Evolutionary conservation across 2,329 filamentous ascomycete species (phyloP).

Genomic region (Trichophyton mentagrophytes): DNA sequence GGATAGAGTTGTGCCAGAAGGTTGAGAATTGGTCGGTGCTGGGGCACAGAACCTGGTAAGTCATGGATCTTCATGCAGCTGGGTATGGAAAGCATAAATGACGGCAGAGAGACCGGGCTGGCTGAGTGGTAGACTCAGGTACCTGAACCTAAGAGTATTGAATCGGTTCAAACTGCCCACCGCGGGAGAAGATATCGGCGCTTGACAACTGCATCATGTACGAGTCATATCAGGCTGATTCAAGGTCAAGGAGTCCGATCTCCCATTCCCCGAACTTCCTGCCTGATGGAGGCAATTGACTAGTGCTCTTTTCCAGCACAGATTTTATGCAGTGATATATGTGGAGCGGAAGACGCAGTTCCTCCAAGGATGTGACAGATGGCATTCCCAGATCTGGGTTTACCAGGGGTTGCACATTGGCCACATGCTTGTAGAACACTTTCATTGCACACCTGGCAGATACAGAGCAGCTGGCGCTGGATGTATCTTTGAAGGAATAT

Average conservation of each 20-base stretch:
- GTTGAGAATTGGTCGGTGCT: background rate
- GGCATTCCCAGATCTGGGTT: conserved; percentile 25
- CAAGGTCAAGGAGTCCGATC: conserved; percentile 39
- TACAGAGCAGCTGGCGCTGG: conserved; percentile 3
- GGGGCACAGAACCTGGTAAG: background rate
- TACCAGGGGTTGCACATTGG: conserved; percentile 24
- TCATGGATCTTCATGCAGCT: background rate
- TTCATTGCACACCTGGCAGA: conserved; percentile 42
- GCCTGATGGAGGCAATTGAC: conserved; percentile 38
- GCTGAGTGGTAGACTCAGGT: background rate
- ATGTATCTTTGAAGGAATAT: conserved; percentile 39
- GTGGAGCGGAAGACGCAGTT: conserved; percentile 30
- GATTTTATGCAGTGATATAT: conserved; percentile 28
- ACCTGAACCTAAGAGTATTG: conserved; percentile 25
- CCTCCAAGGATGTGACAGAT: conserved; percentile 36
- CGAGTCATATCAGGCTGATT: background rate
- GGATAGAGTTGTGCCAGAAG: background rate
- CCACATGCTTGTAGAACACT: conserved; percentile 38
- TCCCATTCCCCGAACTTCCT: conserved; percentile 43
- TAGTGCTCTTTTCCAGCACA: conserved; percentile 30
- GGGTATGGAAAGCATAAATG: background rate
- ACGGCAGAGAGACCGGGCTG: background rate
- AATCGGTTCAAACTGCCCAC: background rate
- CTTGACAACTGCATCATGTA: background rate
- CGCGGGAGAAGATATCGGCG: background rate